Percentiles rank a stretch among this genome's conserved stretches.
Conservation (phyloP, 2,329 filamentous ascomycete species). For the Parasarocladium wereldwijsianum region DNA sequence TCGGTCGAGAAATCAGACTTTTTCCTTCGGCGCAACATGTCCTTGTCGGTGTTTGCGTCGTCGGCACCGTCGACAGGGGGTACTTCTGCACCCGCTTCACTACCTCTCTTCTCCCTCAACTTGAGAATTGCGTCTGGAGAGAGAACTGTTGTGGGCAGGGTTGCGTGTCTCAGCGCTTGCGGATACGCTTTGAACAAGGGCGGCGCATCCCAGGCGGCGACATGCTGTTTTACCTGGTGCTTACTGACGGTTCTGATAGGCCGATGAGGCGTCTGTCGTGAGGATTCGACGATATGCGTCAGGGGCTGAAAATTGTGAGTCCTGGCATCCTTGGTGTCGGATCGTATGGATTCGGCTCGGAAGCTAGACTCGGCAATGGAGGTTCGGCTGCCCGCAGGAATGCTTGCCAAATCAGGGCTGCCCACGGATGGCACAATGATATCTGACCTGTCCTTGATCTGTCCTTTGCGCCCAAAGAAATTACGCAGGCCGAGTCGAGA, state of each 20-base stretch:
- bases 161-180: constrained; percentile 64
- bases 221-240: too few relatives aligned
- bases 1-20: constrained; percentile 37
- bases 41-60: constrained; percentile 7
- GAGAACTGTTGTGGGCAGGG: constrained; percentile 50
- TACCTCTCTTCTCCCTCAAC: constrained; percentile 33
- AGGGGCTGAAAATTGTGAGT: constrained; percentile 11
- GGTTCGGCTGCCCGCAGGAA: constrained; percentile 26
- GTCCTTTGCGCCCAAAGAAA: constrained; percentile 29
- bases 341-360: constrained; percentile 22
- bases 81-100: constrained; percentile 8
- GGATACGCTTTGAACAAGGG: constrained; percentile 79
- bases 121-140: constrained; percentile 57
- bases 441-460: too few relatives aligned
- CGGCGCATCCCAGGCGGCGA: constrained; percentile 48
- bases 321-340: constrained; percentile 19
- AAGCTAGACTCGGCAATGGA: constrained; percentile 30
- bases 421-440: too few relatives aligned
- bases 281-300: too few relatives aligned
- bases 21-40: constrained; percentile 25
- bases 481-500: constrained; percentile 29
- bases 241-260: too few relatives aligned
- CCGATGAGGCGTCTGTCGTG: too few relatives aligned
- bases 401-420: too few relatives aligned
- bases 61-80: constrained; percentile 3